Base-by-base conservation (phyloP, 2,329 filamentous ascomycete genomes). In the Shiraia bambusicola region DNA sequence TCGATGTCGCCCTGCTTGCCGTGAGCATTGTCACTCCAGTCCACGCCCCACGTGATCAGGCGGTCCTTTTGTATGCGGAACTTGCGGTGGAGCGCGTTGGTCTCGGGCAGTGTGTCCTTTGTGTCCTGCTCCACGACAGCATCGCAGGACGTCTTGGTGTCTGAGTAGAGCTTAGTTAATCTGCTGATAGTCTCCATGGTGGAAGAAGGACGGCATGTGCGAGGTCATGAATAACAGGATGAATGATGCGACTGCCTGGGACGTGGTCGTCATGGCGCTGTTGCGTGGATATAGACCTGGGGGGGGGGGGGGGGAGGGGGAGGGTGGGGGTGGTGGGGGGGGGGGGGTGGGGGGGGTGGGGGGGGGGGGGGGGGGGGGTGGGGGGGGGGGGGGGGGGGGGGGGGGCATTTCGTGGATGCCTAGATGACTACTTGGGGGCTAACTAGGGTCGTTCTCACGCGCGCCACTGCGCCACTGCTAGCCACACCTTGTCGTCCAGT, bases 51-150 rank as follows among this genome's bases (percentile, higher is more conserved):
- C 46, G 82, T 85, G 44, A 88, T 82, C 33, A 91, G 74, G 12
- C 87, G 78, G 70, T 90, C 86, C 65, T 88, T 88, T 58, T 91
- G 87, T 53, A 90, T 89, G 50, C 85, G 80, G 51, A 89, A 79
- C 65, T 88, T 88, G 49, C 86, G 83, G 63, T 90, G 84, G 24
- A 91, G 72, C 12, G 79, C 77, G 58, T 84, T 82, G 61, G 87
- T 80, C 51, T 88, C 85, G 16, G 86, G 85, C 33, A 63, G 66
- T n/a, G 62, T 84, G 76, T 60, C 84, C 73, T 57, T 79, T 72
- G 70, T 58, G 61, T 81, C 57, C 63, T 81, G 67, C 76, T 83
- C 50, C 76, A 77, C 38, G 62, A 87, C 82, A 52, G 87, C 87
- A 65, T 87, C 83, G 63, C 81, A 86, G 17, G 84, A 87, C 55